These are phyloP conservation scores for Aspergillus floridensis DNA, from an alignment of 2,329 filamentous ascomycete species.

Conservation along the genomic window DNA sequence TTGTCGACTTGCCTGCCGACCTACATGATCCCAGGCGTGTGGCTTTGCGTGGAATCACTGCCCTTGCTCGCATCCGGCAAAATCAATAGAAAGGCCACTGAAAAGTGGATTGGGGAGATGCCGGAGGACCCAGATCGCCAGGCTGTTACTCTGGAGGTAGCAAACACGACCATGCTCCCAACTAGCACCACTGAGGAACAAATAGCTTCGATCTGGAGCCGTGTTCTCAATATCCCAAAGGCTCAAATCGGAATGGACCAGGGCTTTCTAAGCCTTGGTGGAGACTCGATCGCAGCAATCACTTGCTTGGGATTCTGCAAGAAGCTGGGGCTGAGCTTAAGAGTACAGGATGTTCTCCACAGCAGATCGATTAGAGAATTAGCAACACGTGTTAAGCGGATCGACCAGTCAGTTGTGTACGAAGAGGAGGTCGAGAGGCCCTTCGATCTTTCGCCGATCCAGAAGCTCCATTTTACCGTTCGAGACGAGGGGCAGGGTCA, in stretches of 20 bases:
- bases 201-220: slow-evolving; percentile 36
- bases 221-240: slow-evolving; percentile 39
- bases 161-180: slow-evolving; percentile 12
- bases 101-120: slow-evolving; percentile 32
- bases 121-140: slow-evolving; percentile 27
- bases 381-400: slow-evolving; percentile 30
- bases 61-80: slow-evolving; percentile 49
- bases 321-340: slow-evolving; percentile 45
- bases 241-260: slow-evolving; percentile 33
- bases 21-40: slow-evolving; percentile 50
- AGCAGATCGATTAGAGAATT: slow-evolving; percentile 47
- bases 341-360: slow-evolving; percentile 49
- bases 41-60: slow-evolving; percentile 45
- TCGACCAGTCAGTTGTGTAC: slow-evolving; percentile 33
- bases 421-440: slow-evolving; percentile 30
- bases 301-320: slow-evolving; percentile 49
- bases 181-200: slow-evolving; percentile 30
- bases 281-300: slow-evolving; percentile 53
- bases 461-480: slow-evolving; percentile 37
- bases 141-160: background rate
- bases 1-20: slow-evolving; percentile 39
- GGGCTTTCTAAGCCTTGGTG: slow-evolving; percentile 47
- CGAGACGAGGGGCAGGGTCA: slow-evolving; percentile 34
- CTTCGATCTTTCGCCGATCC: slow-evolving; percentile 39
- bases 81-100: slow-evolving; percentile 42